phyloP scores from a whole-genome alignment of 2,329 filamentous ascomycete species.

The Aspergillaceae sp. region DNA sequence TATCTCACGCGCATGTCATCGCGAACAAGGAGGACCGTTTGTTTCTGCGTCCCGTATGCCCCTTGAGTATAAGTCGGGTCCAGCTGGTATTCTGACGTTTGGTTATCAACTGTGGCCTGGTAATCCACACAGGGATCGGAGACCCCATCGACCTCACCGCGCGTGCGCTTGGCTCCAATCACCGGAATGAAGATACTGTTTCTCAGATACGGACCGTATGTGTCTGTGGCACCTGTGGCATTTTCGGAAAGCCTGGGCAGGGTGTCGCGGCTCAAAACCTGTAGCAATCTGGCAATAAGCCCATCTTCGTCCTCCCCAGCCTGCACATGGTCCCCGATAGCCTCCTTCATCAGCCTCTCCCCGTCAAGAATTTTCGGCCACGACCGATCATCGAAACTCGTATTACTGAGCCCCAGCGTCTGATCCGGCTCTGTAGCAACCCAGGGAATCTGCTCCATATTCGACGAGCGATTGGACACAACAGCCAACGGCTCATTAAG shows the following conservation, averaged over 20 bases:
- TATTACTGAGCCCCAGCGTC: slow-evolving; percentile 51
- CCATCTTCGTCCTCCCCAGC: slow-evolving; percentile 30
- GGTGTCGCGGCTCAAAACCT: slow-evolving; percentile 45
- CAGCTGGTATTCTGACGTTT: slow-evolving; percentile 2
- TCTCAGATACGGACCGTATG: slow-evolving; percentile 45
- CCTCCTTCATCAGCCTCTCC: slow-evolving; percentile 41
- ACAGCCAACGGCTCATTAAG: slow-evolving; percentile 44
- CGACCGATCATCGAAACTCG: slow-evolving; percentile 46
- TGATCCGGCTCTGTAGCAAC: slow-evolving; percentile 39
- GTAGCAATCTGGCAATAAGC: slow-evolving; percentile 43
- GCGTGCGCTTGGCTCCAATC: slow-evolving; percentile 37
- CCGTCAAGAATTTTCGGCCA: slow-evolving; percentile 53
- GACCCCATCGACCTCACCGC: slow-evolving; percentile 27
- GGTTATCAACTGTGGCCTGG: slow-evolving; percentile 8
- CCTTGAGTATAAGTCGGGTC: slow-evolving; percentile 33
- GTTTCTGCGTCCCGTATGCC: slow-evolving; percentile 54
- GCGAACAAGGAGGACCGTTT: slow-evolving; percentile 50
- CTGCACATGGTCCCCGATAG: slow-evolving; percentile 38
- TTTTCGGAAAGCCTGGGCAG: slow-evolving; percentile 42
- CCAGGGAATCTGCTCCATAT: slow-evolving; percentile 39
- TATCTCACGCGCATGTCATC: slow-evolving; percentile 45
- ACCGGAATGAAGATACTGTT: slow-evolving; percentile 52
- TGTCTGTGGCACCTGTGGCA: slow-evolving; percentile 36
- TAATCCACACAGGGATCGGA: slow-evolving; percentile 11
- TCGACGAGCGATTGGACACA: slow-evolving; percentile 49